Percentiles rank a stretch among this genome's conserved stretches.
phyloP scores from a whole-genome alignment of 768 basidiomycete species.

The Hericium coralloides region DNA sequence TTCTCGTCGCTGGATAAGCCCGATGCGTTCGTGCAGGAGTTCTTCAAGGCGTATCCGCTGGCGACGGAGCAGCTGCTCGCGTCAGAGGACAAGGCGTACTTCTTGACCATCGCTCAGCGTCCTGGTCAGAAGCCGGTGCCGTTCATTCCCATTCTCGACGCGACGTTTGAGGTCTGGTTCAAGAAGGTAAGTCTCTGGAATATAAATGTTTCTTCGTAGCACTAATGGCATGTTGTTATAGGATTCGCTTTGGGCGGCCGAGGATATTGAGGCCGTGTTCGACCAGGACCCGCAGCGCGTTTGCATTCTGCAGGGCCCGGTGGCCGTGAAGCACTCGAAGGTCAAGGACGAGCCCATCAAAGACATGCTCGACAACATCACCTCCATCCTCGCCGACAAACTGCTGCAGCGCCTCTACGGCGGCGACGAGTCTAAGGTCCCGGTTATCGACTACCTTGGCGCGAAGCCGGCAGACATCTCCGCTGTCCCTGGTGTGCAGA shows the following conservation, averaged over 20 bases:
- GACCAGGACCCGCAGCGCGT: constrained; percentile 98
- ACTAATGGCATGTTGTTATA: constrained; percentile 22
- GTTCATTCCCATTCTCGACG: constrained; percentile 94
- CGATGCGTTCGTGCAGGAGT: constrained; percentile 60
- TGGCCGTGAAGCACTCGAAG: constrained; percentile 82
- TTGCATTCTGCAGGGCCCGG: constrained; percentile 94
- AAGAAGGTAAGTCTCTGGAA: constrained; percentile 79
- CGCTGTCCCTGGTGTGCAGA: constrained; percentile 32
- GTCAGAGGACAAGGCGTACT: constrained; percentile 89
- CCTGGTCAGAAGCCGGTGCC: constrained; percentile 98
- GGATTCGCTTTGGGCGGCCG: constrained; percentile 97
- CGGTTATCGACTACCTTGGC: constrained; percentile 78
- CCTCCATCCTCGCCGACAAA: constrained; percentile 64
- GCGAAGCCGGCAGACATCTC: constrained; percentile 34
- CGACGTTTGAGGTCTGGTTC: constrained; percentile 96
- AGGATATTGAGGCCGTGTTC: constrained; percentile 97
- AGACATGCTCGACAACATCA: constrained; percentile 85
- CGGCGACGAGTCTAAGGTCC: constrained; percentile 68
- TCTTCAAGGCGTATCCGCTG: constrained; percentile 79
- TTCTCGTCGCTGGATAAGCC: constrained; percentile 82
- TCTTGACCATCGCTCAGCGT: constrained; percentile 91
- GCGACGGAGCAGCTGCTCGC: constrained; percentile 83
- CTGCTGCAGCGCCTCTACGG: constrained; percentile 72
- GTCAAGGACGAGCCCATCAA: constrained; percentile 92
- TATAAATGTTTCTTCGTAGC: not conserved